Evolutionary conservation across 345 rosid genomes (phyloP), one percentile per base, ranked within the genome.

Genomic region (Nephelium lappaceum): DNA sequence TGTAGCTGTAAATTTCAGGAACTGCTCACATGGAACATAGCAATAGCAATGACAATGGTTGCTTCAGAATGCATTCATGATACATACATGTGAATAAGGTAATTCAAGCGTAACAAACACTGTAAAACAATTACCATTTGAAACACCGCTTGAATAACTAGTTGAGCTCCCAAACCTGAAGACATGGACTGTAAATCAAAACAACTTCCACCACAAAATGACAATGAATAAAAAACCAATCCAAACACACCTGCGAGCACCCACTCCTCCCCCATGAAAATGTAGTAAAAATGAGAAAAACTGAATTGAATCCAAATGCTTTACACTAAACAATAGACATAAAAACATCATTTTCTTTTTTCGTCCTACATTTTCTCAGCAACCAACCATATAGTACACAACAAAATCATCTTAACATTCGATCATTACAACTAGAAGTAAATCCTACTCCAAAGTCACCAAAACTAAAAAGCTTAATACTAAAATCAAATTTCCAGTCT

Each of bases 101-200:
- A 69, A 55, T 49, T 21, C 18, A 2, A 31, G 31, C 16, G 74
- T 36, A 7, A 71, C 27, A 62, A 65, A 45, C 67, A 39, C 10
- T 12, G 70, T 36, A 15, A 55, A 75, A 65, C 67, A 9, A 51
- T 63, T 81, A 93, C 98, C 90, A 73, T 82, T 89, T 74, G 71
- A 85, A 81, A 84, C 73, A 68, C 85, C 73, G 23, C 84, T 64
- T 18, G 77, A 83, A 57, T 84, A 87, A 82, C 85, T 84, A 72
- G 90, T 88, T 78, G 90, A 83, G 86, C 85, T 82, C 73, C 88
- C 86, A 61, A 84, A 79, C 83, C 93, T 93, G 90, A 69, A 77
- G 70, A 55, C 55, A 78, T 15, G 73, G 71, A 83, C 73, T 77
- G 5, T 39, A 72, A 71, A 53, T 67, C 41, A 39, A 60, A 70